phyloP scores from a whole-genome alignment of 2,329 filamentous ascomycete genomes.

The Blumeria hordei region DNA sequence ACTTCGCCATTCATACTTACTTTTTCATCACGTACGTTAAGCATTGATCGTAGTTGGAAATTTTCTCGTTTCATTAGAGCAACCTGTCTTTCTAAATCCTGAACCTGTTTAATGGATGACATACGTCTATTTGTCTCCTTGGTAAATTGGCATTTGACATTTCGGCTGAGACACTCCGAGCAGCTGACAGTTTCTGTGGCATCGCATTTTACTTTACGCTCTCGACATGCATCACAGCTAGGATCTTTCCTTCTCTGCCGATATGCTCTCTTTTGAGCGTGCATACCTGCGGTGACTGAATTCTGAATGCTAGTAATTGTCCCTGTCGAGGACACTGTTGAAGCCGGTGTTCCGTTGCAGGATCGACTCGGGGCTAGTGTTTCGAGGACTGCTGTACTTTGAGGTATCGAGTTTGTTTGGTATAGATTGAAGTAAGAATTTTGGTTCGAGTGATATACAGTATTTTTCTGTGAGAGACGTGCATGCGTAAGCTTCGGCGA shows the following conservation, averaged over 20 bases:
- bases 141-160: conserved; percentile 94
- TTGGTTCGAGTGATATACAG: conserved; percentile 19
- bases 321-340: conserved; percentile 29
- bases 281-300: conserved; percentile 23
- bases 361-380: conserved; percentile 35
- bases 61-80: conserved; percentile 61
- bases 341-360: conserved; percentile 35
- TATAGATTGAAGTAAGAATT: conserved; percentile 12
- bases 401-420: conserved; percentile 11
- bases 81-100: conserved; percentile 86
- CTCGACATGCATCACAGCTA: conserved; percentile 86
- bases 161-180: conserved; percentile 88
- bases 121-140: conserved; percentile 97
- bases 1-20: conserved; percentile 19
- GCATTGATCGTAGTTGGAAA: conserved; percentile 40
- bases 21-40: conserved; percentile 21
- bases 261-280: conserved; percentile 79
- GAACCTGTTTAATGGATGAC: conserved; percentile 98
- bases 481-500: conserved; percentile 25
- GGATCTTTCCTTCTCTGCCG: conserved; percentile 87
- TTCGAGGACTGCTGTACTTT: conserved; percentile 25
- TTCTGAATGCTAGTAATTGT: conserved; percentile 21
- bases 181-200: conserved; percentile 91
- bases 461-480: conserved; percentile 25
- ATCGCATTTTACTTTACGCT: conserved; percentile 72